A percentile compares a stretch with the other conserved stretches of the same genome.
Evolutionary conservation across 306 rosid genomes (phyloP).

Genomic region (Casuarina glauca): DNA sequence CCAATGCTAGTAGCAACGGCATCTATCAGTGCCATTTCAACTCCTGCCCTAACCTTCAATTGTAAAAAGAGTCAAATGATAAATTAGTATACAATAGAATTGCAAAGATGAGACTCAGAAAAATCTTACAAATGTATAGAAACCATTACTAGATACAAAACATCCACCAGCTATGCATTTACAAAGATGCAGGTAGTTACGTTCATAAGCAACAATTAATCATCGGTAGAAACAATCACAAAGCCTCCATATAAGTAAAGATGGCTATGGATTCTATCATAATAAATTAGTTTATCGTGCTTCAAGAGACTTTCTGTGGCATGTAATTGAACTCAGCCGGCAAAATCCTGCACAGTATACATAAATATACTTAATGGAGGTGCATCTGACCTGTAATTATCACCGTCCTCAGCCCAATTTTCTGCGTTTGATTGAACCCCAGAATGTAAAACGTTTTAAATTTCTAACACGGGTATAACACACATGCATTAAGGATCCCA

Average conservation of each 20-base stretch:
- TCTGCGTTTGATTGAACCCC: background rate
- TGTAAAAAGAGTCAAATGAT: slow-evolving; percentile 9
- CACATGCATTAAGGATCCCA: background rate
- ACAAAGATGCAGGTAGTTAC: background rate
- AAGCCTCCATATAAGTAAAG: background rate
- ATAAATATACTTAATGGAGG: too few species aligned
- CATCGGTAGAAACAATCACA: background rate
- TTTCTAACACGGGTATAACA: too few species aligned
- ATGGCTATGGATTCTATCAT: background rate
- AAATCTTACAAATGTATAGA: background rate
- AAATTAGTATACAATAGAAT: background rate
- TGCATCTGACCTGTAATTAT: background rate
- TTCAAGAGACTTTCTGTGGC: background rate
- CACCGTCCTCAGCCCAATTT: background rate
- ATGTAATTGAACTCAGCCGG: background rate
- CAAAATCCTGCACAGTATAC: background rate
- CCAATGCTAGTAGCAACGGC: slow-evolving; percentile 82
- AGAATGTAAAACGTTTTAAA: background rate
- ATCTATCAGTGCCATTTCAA: slow-evolving; percentile 92
- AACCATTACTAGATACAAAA: background rate
- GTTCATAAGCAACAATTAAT: background rate
- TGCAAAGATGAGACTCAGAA: background rate
- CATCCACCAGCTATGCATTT: too few species aligned
- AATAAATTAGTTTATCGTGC: background rate
- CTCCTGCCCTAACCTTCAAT: slow-evolving; percentile 95